These are phyloP conservation scores for Delonix regia DNA, from an alignment of 306 rosid genomes.

Conservation along the genomic window DNA sequence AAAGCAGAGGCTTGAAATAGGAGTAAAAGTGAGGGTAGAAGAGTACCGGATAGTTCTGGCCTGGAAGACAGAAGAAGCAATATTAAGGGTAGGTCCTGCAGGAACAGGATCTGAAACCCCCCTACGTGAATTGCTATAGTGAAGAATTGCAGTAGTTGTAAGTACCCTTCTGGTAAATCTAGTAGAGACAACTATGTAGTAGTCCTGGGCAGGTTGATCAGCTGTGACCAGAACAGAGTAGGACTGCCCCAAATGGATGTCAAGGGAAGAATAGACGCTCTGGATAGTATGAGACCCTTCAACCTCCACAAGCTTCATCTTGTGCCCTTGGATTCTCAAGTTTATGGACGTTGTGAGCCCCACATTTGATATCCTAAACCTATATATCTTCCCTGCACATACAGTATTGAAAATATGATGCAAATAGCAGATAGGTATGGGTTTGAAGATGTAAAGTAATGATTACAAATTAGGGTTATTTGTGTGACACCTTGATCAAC, in stretches of 20 bases:
- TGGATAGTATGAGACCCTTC: slow-evolving; percentile 82
- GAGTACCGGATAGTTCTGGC: slow-evolving; percentile 73
- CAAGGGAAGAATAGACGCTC: slow-evolving; percentile 56
- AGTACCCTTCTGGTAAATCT: slow-evolving; percentile 57
- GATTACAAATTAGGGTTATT: too few relatives aligned
- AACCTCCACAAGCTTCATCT: slow-evolving; percentile 64
- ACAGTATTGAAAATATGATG: neutral
- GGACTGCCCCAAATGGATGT: slow-evolving; percentile 77
- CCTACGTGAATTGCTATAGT: slow-evolving; percentile 59
- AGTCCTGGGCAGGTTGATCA: slow-evolving; percentile 65
- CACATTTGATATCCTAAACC: slow-evolving; percentile 74
- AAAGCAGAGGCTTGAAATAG: too few relatives aligned
- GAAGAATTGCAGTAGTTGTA: slow-evolving; percentile 72
- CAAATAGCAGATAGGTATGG: too few relatives aligned
- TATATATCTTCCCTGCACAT: slow-evolving; percentile 55
- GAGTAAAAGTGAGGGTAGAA: too few relatives aligned
- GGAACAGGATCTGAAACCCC: slow-evolving; percentile 65
- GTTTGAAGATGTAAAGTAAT: too few relatives aligned
- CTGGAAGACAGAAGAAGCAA: slow-evolving; percentile 65
- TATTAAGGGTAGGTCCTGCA: slow-evolving; percentile 56
- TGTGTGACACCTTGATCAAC: slow-evolving; percentile 72
- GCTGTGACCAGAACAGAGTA: slow-evolving; percentile 75
- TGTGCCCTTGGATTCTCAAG: slow-evolving; percentile 73
- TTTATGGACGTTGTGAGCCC: slow-evolving; percentile 69
- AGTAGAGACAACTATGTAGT: slow-evolving; percentile 62